phyloP scores from a whole-genome alignment of 2,329 filamentous ascomycete species.

The Stagonosporopsis cucurbitacearum region DNA sequence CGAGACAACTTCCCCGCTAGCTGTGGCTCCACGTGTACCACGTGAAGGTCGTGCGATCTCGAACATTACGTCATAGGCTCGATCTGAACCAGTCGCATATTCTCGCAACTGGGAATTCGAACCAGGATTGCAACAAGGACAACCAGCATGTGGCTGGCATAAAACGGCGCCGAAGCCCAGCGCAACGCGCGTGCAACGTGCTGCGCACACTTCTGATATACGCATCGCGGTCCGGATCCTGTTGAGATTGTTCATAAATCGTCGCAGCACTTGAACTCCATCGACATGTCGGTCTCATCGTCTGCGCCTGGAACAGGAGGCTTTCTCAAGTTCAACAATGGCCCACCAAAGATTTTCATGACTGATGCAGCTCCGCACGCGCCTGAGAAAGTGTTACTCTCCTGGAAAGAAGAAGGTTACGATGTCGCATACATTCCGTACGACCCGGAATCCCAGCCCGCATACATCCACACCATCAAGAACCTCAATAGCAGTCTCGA shows the following conservation, averaged over 20 bases:
- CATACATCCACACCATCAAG: conserved; percentile 44
- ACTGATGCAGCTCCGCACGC: conserved; percentile 49
- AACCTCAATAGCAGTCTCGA: conserved; percentile 50
- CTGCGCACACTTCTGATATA: not conserved
- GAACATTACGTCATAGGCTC: conserved; percentile 17
- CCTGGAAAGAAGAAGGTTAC: conserved; percentile 54
- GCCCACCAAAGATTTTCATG: conserved; percentile 48
- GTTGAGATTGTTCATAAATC: not conserved
- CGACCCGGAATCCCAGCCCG: conserved; percentile 30
- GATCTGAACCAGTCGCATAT: conserved; percentile 13
- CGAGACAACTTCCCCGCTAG: not conserved
- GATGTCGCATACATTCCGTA: conserved; percentile 50
- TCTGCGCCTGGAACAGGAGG: conserved; percentile 35
- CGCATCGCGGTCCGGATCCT: not conserved
- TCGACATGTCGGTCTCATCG: conserved; percentile 38
- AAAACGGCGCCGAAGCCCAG: conserved; percentile 11
- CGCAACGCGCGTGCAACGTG: conserved; percentile 7
- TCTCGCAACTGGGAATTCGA: conserved; percentile 18
- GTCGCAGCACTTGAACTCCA: not conserved
- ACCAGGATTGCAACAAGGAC: conserved; percentile 25
- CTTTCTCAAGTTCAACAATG: conserved; percentile 49
- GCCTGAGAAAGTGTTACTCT: conserved; percentile 46
- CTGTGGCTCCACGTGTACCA: conserved; percentile 1
- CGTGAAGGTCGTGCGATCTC: conserved; percentile 7
- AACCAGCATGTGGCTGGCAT: conserved; percentile 10